Conservation (phyloP, 2,329 filamentous ascomycete species). For the Sarocladium brachiariae region DNA sequence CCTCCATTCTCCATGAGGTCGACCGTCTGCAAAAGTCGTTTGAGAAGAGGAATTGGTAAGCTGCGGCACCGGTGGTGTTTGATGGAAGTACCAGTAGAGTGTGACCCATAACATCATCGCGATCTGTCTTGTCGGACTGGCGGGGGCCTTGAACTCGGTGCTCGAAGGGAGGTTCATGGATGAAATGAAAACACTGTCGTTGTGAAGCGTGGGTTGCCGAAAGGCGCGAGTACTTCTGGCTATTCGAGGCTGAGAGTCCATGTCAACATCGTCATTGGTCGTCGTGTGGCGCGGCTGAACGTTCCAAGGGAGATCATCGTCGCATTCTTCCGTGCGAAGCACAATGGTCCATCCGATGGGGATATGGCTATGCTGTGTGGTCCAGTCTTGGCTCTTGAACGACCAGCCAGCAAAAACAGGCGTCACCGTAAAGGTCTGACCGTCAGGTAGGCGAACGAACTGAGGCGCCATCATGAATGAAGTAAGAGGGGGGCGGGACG, state of each 20-base stretch:
- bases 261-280: slow-evolving; percentile 16
- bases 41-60: slow-evolving; percentile 57
- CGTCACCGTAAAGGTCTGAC: slow-evolving; percentile 71
- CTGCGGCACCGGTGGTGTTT: slow-evolving; percentile 61
- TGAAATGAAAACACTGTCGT: slow-evolving; percentile 84
- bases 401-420: slow-evolving; percentile 88
- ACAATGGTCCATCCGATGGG: slow-evolving; percentile 88
- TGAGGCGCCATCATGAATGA: slow-evolving; percentile 27
- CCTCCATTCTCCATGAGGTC: slow-evolving; percentile 78
- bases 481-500: not conserved
- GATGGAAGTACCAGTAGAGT: slow-evolving; percentile 96
- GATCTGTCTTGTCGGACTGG: slow-evolving; percentile 78
- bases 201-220: slow-evolving; percentile 64
- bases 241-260: slow-evolving; percentile 20
- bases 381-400: slow-evolving; percentile 78
- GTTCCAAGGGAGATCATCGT: slow-evolving; percentile 6
- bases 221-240: slow-evolving; percentile 37
- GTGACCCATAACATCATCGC: slow-evolving; percentile 97
- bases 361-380: slow-evolving; percentile 61
- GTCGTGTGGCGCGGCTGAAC: slow-evolving; percentile 8
- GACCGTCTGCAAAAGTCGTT: slow-evolving; percentile 60
- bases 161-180: slow-evolving; percentile 80
- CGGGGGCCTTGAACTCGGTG: slow-evolving; percentile 70
- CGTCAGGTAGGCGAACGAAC: slow-evolving; percentile 73
- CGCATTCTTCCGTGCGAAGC: slow-evolving; percentile 58